Conservation (phyloP, 257 asterid species). For the Solanum etuberosum region DNA sequence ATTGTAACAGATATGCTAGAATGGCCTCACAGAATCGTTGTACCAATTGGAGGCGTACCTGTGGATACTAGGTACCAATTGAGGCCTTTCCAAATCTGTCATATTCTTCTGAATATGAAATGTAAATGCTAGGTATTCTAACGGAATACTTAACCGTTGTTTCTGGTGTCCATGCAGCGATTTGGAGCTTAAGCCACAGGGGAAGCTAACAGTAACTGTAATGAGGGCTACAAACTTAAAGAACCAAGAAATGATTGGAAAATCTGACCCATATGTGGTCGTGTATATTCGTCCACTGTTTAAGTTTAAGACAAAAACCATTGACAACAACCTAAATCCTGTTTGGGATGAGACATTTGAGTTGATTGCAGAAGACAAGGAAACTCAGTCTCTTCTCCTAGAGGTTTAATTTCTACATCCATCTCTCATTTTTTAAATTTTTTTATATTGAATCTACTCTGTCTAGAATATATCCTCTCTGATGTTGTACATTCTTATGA, state of each 20-base stretch:
- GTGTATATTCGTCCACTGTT: slow-evolving; percentile 72
- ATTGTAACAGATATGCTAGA: slow-evolving; percentile 85
- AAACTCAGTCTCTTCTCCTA: slow-evolving; percentile 69
- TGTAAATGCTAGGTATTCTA: background rate
- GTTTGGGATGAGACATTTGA: slow-evolving; percentile 75
- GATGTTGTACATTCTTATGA: background rate
- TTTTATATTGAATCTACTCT: background rate
- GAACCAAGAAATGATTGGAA: slow-evolving; percentile 92
- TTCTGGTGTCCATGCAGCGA: slow-evolving; percentile 41
- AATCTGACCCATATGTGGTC: slow-evolving; percentile 88
- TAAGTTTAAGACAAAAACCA: slow-evolving; percentile 80
- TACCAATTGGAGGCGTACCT: slow-evolving; percentile 89
- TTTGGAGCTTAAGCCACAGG: slow-evolving; percentile 97
- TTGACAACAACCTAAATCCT: slow-evolving; percentile 90
- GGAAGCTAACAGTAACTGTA: slow-evolving; percentile 61
- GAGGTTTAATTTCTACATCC: slow-evolving; percentile 44
- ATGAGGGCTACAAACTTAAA: slow-evolving; percentile 63
- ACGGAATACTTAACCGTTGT: background rate
- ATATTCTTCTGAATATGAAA: background rate
- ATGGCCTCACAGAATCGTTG: slow-evolving; percentile 99
- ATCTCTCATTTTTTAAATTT: background rate
- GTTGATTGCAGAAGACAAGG: slow-evolving; percentile 93
- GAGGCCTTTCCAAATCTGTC: background rate
- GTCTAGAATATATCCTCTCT: background rate
- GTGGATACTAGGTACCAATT: slow-evolving; percentile 57